These are phyloP conservation scores for Mycena albidolilacea DNA, from an alignment of 768 basidiomycete species.

Conservation along the genomic window DNA sequence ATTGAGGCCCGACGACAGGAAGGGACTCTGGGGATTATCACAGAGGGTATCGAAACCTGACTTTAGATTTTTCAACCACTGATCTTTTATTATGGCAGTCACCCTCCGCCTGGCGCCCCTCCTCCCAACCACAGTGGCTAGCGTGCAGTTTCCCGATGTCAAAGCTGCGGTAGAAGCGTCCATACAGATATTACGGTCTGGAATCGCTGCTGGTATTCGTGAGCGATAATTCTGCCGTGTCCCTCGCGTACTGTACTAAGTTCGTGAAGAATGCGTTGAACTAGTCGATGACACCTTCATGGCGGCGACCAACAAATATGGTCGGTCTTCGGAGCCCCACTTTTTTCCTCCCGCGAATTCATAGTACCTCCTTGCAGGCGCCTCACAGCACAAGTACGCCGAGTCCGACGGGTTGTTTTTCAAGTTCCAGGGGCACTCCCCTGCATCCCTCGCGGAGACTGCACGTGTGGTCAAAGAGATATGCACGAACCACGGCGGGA, in stretches of 20 bases:
- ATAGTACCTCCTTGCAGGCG: slow-evolving; percentile 7
- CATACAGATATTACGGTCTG: slow-evolving; percentile 64
- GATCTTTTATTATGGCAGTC: slow-evolving; percentile 53
- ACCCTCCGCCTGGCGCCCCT: slow-evolving; percentile 88
- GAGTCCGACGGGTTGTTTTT: slow-evolving; percentile 85
- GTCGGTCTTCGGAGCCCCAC: slow-evolving; percentile 43
- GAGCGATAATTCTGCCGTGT: not conserved
- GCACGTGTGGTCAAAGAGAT: slow-evolving; percentile 71
- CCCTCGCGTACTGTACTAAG: not conserved
- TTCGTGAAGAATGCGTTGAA: slow-evolving; percentile 81
- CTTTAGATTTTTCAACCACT: not conserved
- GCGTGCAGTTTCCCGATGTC: slow-evolving; percentile 86
- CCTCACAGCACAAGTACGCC: slow-evolving; percentile 68
- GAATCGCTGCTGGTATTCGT: slow-evolving; percentile 23
- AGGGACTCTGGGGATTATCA: slow-evolving; percentile 89
- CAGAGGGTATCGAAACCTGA: slow-evolving; percentile 69
- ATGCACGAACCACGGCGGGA: slow-evolving; percentile 75
- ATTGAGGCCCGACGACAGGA: slow-evolving; percentile 42
- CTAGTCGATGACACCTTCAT: slow-evolving; percentile 83
- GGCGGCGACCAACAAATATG: slow-evolving; percentile 71
- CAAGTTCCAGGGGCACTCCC: slow-evolving; percentile 86
- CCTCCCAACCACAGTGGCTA: slow-evolving; percentile 86
- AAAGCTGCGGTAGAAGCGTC: slow-evolving; percentile 83
- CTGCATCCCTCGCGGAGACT: slow-evolving; percentile 70
- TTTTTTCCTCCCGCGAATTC: too few species aligned